Percentiles rank a stretch among this genome's conserved stretches.
phyloP scores from a whole-genome alignment of 345 rosid species.

The Syzygium aromaticum region DNA sequence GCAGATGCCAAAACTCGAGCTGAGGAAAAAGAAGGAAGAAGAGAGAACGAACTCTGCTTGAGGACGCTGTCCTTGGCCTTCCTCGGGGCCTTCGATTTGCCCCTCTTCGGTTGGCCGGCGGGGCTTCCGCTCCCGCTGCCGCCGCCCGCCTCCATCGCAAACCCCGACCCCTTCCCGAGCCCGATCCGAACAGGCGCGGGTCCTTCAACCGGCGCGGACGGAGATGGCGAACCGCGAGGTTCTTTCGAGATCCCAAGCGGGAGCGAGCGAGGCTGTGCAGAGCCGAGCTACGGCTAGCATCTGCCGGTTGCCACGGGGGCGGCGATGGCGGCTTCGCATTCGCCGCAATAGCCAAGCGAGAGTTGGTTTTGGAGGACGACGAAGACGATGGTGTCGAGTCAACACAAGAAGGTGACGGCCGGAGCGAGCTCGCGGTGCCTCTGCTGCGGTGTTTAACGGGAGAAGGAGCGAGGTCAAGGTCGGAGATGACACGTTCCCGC shows the following conservation, averaged over 20 bases:
- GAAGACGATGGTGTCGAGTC: not conserved
- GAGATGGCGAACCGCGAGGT: not conserved
- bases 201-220: not conserved
- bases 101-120: slow-evolving; percentile 43
- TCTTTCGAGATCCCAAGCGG: not conserved
- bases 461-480: not conserved
- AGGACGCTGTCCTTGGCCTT: slow-evolving; percentile 66
- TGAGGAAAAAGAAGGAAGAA: not conserved
- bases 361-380: not conserved
- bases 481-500: not conserved
- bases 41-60: slow-evolving; percentile 56
- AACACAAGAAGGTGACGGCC: not conserved
- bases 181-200: not conserved
- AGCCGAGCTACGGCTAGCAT: not conserved
- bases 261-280: not conserved
- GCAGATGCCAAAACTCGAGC: not conserved
- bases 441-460: not conserved
- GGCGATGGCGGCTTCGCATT: not conserved
- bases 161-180: not conserved
- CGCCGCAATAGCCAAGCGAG: not conserved
- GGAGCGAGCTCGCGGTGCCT: not conserved
- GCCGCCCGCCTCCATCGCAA: slow-evolving; percentile 32
- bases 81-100: slow-evolving; percentile 46
- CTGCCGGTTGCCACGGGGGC: not conserved
- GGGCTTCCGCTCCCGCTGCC: slow-evolving; percentile 39